Evolutionary conservation across 2,329 filamentous ascomycete species (phyloP).

Genomic region (Aspergillus pseudonomiae): DNA sequence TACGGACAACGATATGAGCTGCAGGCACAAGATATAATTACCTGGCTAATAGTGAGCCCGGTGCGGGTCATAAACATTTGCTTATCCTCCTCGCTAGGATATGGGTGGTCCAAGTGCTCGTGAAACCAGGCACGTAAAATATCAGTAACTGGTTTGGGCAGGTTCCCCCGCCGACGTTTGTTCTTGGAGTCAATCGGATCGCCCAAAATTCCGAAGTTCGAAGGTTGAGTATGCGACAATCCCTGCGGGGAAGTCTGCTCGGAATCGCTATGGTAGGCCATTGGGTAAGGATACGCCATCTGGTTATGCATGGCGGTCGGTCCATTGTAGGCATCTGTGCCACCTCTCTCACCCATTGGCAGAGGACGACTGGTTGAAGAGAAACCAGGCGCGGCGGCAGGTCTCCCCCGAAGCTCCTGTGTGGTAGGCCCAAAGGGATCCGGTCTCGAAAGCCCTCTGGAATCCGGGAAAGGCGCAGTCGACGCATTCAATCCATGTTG

Average conservation of each 20-base stretch:
- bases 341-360: conserved; percentile 29
- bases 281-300: conserved; percentile 32
- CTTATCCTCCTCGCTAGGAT: conserved; percentile 87
- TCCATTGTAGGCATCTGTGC: conserved; percentile 26
- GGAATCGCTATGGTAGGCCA: conserved; percentile 34
- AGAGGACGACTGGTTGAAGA: conserved; percentile 20
- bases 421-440: conserved; percentile 21
- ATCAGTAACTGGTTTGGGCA: conserved; percentile 88
- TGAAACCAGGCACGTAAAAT: conserved; percentile 79
- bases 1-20: not conserved
- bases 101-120: conserved; percentile 76
- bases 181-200: conserved; percentile 43
- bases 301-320: conserved; percentile 31
- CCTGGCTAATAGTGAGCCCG: conserved; percentile 72
- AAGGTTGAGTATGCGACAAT: conserved; percentile 34
- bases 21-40: conserved; percentile 25
- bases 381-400: conserved; percentile 13
- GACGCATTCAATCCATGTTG: conserved; percentile 28
- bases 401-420: conserved; percentile 29
- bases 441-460: conserved; percentile 28
- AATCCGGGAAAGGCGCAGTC: conserved; percentile 31
- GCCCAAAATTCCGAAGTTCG: conserved; percentile 43
- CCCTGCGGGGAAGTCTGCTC: conserved; percentile 37
- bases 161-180: conserved; percentile 72
- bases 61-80: conserved; percentile 77